Conservation (phyloP, 208 protist species). For the Novymonas esmeraldas region DNA sequence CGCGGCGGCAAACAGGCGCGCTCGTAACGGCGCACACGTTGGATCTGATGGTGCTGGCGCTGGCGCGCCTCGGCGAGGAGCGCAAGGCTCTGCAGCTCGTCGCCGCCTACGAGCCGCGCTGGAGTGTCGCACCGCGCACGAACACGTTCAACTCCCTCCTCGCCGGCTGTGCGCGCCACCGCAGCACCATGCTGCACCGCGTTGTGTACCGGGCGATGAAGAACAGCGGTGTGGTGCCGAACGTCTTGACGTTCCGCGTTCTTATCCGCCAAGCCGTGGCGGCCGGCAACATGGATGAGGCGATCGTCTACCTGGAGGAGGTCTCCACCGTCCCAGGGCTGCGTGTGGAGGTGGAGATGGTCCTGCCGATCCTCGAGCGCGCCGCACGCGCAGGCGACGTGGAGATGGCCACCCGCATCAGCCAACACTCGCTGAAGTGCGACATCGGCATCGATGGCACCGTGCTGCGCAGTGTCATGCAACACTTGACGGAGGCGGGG, state of each 20-base stretch:
- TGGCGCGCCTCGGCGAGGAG: slow-evolving; percentile 68
- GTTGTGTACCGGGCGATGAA: slow-evolving; percentile 66
- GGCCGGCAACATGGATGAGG: slow-evolving; percentile 79
- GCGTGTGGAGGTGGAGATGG: slow-evolving; percentile 89
- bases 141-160: slow-evolving; percentile 82
- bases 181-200: slow-evolving; percentile 63
- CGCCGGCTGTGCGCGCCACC: slow-evolving; percentile 42
- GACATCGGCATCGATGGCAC: slow-evolving; percentile 80
- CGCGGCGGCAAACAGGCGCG: slow-evolving; percentile 35
- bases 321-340: slow-evolving; percentile 60
- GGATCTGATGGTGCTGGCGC: slow-evolving; percentile 75
- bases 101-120: slow-evolving; percentile 53
- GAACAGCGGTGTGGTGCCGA: slow-evolving; percentile 63
- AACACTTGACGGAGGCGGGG: slow-evolving; percentile 69
- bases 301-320: slow-evolving; percentile 72
- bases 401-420: slow-evolving; percentile 74
- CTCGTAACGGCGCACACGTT: slow-evolving; percentile 76
- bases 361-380: slow-evolving; percentile 81
- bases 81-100: slow-evolving; percentile 68
- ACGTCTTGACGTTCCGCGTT: slow-evolving; percentile 72
- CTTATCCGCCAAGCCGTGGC: slow-evolving; percentile 85
- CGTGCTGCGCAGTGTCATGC: slow-evolving; percentile 72
- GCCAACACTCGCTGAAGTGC: slow-evolving; percentile 79
- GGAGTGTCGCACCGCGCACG: slow-evolving; percentile 64
- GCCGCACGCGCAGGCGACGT: slow-evolving; percentile 78